Conservation (phyloP, 805 yeast genomes). For the Wickerhamiella azymoides region DNA sequence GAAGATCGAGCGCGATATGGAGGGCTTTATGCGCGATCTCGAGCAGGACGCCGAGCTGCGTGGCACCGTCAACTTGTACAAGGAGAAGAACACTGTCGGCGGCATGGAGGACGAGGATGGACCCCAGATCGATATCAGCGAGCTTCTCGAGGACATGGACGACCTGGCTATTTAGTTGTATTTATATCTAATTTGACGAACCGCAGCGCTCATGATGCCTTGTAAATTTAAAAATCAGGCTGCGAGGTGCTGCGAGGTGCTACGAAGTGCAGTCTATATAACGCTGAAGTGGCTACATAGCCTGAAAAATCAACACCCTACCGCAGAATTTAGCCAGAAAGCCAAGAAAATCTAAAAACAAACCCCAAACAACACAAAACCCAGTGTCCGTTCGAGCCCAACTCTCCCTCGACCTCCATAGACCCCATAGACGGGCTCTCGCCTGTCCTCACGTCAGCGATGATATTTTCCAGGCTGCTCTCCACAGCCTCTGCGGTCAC, state of each 20-base stretch:
- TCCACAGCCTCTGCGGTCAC: background rate
- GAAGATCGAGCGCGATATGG: conserved; percentile 88
- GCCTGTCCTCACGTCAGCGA: background rate
- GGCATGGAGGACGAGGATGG: conserved; percentile 39
- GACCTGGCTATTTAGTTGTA: conserved; percentile 34
- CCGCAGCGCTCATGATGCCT: background rate
- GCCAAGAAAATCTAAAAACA: no score
- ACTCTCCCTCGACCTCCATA: no score
- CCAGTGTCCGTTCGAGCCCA: no score
- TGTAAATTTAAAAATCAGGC: no score
- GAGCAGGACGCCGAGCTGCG: conserved; percentile 95
- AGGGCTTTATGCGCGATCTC: conserved; percentile 86
- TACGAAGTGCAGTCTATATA: no score
- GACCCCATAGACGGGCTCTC: no score
- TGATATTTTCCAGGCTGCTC: background rate
- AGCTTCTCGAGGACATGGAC: conserved; percentile 85
- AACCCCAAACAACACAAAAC: no score
- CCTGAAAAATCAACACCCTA: no score
- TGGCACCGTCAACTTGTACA: conserved; percentile 79
- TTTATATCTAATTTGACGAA: background rate
- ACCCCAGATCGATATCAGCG: conserved; percentile 81
- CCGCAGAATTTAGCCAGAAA: no score
- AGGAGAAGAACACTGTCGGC: conserved; percentile 30
- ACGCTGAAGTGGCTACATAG: no score
- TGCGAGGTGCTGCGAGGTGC: no score